These are phyloP conservation scores for Trichoderma erinaceum DNA, from an alignment of 495 filamentous ascomycete species.

Conservation along the genomic window DNA sequence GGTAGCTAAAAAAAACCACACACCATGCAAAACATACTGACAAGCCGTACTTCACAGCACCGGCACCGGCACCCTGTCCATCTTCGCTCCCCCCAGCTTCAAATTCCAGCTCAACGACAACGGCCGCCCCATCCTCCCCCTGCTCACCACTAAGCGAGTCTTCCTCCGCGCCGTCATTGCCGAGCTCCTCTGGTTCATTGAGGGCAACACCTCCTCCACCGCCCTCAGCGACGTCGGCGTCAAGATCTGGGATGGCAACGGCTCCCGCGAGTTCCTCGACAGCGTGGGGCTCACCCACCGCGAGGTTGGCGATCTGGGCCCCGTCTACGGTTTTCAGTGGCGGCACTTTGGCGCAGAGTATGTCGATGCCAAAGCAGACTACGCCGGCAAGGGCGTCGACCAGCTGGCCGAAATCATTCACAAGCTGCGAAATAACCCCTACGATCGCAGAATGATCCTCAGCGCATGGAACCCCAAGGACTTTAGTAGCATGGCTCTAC, in stretches of 20 bases:
- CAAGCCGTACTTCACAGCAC: constrained; percentile 48
- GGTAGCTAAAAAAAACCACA: no score
- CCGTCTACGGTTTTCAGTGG: constrained; percentile 99
- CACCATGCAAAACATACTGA: background rate
- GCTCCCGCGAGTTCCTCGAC: constrained; percentile 83
- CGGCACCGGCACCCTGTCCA: constrained; percentile 82
- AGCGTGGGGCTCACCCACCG: constrained; percentile 71
- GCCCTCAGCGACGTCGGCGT: constrained; percentile 70
- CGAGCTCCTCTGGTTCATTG: constrained; percentile 96
- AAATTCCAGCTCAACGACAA: constrained; percentile 72
- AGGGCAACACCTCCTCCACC: constrained; percentile 68
- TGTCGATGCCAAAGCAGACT: constrained; percentile 69
- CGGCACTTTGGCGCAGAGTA: constrained; percentile 95
- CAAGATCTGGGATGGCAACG: constrained; percentile 98
- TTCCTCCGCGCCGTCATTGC: constrained; percentile 85
- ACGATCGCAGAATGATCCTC: constrained; percentile 83
- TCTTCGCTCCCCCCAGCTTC: constrained; percentile 80
- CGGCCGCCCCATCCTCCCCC: constrained; percentile 64
- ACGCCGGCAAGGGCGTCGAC: constrained; percentile 82
- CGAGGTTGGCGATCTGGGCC: constrained; percentile 81
- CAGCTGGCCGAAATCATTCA: constrained; percentile 81
- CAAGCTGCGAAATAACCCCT: constrained; percentile 74
- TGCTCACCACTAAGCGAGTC: constrained; percentile 95
- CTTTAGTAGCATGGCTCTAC: constrained; percentile 82
- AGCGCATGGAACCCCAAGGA: constrained; percentile 91